Percentiles rank a stretch among this genome's conserved stretches.
Evolutionary conservation across 768 basidiomycete species (phyloP).

Genomic region (Russula foetens): DNA sequence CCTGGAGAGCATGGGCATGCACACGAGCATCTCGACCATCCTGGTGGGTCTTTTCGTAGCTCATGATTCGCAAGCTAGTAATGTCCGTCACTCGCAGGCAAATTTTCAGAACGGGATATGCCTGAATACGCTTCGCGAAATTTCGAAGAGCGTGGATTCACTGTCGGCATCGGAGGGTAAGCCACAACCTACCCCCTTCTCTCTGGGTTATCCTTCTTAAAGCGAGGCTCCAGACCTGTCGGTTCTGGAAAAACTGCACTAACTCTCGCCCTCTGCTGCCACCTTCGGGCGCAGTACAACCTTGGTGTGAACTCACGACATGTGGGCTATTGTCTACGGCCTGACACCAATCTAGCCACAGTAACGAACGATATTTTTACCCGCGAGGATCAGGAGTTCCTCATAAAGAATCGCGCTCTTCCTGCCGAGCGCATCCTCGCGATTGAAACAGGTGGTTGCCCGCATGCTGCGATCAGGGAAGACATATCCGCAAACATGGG

Average conservation of each 20-base stretch:
- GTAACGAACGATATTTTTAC: slow-evolving; percentile 99
- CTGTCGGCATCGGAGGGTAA: slow-evolving; percentile 96
- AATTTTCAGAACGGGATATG: slow-evolving; percentile 85
- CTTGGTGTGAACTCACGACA: slow-evolving; percentile 52
- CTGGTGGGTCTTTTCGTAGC: slow-evolving; percentile 42
- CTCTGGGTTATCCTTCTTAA: neutral
- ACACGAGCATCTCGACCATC: slow-evolving; percentile 85
- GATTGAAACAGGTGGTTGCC: slow-evolving; percentile 97
- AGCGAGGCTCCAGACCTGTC: slow-evolving; percentile 63
- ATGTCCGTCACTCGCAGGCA: slow-evolving; percentile 43
- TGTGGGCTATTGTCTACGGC: slow-evolving; percentile 8
- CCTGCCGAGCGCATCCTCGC: slow-evolving; percentile 81
- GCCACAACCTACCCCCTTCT: slow-evolving; percentile 22
- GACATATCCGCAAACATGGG: slow-evolving; percentile 97
- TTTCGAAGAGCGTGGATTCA: slow-evolving; percentile 92
- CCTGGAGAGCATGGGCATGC: slow-evolving; percentile 84
- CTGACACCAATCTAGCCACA: slow-evolving; percentile 47
- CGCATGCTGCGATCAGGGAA: slow-evolving; percentile 96
- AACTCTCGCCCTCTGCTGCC: slow-evolving; percentile 82
- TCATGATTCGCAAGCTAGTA: neutral
- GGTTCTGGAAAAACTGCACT: slow-evolving; percentile 97
- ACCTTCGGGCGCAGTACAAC: slow-evolving; percentile 76
- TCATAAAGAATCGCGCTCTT: slow-evolving; percentile 88
- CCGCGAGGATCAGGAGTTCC: slow-evolving; percentile 93
- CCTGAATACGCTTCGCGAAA: slow-evolving; percentile 80